Evolutionary conservation across 2,329 filamentous ascomycete genomes (phyloP).

Genomic region (Fusarium tjaetaba): DNA sequence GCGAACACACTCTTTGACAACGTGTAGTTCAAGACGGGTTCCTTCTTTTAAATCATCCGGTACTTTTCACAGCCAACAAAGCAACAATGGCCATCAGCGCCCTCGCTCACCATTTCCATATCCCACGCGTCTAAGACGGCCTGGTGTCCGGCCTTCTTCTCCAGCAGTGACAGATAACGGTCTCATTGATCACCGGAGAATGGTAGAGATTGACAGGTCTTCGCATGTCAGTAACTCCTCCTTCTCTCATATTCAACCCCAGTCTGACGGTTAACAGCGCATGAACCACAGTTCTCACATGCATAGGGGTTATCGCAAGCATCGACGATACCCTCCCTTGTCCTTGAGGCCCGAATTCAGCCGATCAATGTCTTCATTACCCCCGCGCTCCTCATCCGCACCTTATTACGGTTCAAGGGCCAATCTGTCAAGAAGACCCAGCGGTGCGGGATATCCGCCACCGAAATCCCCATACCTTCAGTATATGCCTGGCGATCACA

Average conservation of each 20-base stretch:
- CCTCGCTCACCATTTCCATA: constrained; percentile 69
- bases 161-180: constrained; percentile 61
- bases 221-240: constrained; percentile 54
- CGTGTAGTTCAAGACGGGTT: constrained; percentile 58
- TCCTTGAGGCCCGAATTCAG: constrained; percentile 54
- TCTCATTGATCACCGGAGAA: constrained; percentile 59
- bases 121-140: constrained; percentile 65
- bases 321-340: constrained; percentile 51
- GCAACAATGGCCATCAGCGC: constrained; percentile 56
- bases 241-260: background rate
- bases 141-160: constrained; percentile 60
- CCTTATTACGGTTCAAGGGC: constrained; percentile 35
- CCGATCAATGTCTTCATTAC: constrained; percentile 54
- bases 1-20: constrained; percentile 66
- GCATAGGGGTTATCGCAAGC: constrained; percentile 48
- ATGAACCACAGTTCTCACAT: constrained; percentile 56
- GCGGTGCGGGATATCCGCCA: constrained; percentile 45
- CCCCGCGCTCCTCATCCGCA: constrained; percentile 43
- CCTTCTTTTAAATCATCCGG: constrained; percentile 59
- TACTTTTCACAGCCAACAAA: constrained; percentile 59
- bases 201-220: constrained; percentile 60
- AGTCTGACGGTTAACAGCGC: constrained; percentile 49
- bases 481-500: constrained; percentile 50
- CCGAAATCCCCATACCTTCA: constrained; percentile 47
- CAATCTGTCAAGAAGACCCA: constrained; percentile 50